Conservation (phyloP, 129 eudicot species). For the Solidago caesia region DNA sequence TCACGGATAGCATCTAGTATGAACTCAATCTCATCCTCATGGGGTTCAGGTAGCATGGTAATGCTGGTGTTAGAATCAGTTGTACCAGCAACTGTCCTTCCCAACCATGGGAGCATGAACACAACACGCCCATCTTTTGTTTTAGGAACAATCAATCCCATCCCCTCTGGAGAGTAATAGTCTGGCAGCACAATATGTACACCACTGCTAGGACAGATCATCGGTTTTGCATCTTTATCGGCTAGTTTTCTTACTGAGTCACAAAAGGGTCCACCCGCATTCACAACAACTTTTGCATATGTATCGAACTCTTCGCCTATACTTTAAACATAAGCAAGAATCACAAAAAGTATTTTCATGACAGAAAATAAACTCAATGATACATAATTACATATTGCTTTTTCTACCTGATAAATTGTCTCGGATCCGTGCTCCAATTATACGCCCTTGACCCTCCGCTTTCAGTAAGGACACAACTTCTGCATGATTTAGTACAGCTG, state of each 20-base stretch:
- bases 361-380: too few relatives aligned
- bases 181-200: constrained; percentile 89
- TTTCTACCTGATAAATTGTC: constrained; percentile 63
- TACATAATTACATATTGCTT: background rate
- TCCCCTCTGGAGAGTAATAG: constrained; percentile 88
- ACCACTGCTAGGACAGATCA: constrained; percentile 91
- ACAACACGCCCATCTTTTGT: constrained; percentile 93
- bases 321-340: constrained; percentile 29
- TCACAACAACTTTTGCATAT: constrained; percentile 85
- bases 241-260: constrained; percentile 77
- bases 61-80: constrained; percentile 75
- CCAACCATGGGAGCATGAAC: constrained; percentile 97
- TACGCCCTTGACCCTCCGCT: constrained; percentile 53
- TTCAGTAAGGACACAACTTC: constrained; percentile 70
- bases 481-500: constrained; percentile 84
- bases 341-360: background rate
- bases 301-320: constrained; percentile 73
- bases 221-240: constrained; percentile 55
- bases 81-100: constrained; percentile 91
- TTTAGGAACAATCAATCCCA: constrained; percentile 94
- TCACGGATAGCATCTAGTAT: constrained; percentile 80
- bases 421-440: constrained; percentile 73
- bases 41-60: constrained; percentile 91
- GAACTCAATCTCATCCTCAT: constrained; percentile 80
- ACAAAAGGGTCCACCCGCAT: constrained; percentile 87